Percentiles rank a stretch among this genome's conserved stretches.
Conservation (phyloP, 2,329 filamentous ascomycete species). For the Scedosporium aurantiacum region DNA sequence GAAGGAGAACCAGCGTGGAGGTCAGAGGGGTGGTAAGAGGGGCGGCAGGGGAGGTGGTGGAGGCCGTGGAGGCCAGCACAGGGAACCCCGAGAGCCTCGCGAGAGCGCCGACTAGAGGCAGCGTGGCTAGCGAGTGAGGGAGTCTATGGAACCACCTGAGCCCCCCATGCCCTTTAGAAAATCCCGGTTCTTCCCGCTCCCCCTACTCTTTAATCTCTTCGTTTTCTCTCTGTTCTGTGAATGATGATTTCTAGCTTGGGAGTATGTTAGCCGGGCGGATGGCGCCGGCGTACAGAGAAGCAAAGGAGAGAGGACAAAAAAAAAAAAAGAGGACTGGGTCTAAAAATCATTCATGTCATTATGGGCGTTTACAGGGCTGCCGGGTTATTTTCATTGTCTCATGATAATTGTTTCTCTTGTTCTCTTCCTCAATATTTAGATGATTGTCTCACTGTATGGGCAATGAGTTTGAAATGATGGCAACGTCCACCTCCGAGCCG, state of each 20-base stretch:
- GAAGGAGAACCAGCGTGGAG: conserved; percentile 32
- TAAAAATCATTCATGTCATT: conserved; percentile 5
- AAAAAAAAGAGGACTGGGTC: not conserved
- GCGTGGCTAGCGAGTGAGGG: not conserved
- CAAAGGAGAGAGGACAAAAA: not conserved
- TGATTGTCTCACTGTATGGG: not conserved
- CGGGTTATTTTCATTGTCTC: conserved; percentile 1
- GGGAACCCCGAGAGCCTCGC: conserved; percentile 28
- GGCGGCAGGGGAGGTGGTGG: conserved; percentile 30
- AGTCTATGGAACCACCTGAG: not conserved
- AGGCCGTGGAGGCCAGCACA: conserved; percentile 32
- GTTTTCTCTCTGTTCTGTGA: not conserved
- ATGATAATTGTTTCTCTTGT: not conserved
- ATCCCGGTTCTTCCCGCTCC: not conserved
- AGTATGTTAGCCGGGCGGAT: not conserved
- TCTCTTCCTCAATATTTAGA: not conserved
- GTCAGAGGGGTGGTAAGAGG: conserved; percentile 39
- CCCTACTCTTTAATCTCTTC: not conserved
- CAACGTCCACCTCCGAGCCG: not conserved
- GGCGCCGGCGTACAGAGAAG: not conserved
- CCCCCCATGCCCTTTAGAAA: too few species aligned
- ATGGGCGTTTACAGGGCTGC: conserved; percentile 7
- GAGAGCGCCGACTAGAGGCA: conserved; percentile 10
- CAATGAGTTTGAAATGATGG: not conserved
- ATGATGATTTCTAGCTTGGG: not conserved